Conservation (phyloP, 1,284 basidiomycete species). For the Hemileia vastatrix region DNA sequence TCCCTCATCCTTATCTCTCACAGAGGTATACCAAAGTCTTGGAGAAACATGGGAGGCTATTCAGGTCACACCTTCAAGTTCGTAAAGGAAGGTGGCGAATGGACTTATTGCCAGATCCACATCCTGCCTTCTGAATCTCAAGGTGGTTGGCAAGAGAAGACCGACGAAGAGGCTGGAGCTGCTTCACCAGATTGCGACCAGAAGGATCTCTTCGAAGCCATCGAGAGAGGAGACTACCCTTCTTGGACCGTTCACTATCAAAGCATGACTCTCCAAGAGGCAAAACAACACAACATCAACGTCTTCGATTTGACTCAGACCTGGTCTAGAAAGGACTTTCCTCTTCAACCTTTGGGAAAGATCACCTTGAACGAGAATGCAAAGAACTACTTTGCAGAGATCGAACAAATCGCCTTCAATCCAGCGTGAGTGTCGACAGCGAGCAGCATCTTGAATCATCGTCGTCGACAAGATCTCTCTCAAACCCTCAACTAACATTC, state of each 20-base stretch:
- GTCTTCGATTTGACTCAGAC: slow-evolving; percentile 79
- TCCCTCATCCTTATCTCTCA: too few relatives aligned
- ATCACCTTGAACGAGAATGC: slow-evolving; percentile 76
- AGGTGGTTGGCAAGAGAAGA: slow-evolving; percentile 29
- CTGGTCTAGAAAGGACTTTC: slow-evolving; percentile 68
- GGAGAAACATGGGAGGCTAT: slow-evolving; percentile 57
- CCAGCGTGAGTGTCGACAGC: slow-evolving; percentile 58
- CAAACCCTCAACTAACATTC: not conserved
- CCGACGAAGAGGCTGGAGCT: not conserved
- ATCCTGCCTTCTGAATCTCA: slow-evolving; percentile 48
- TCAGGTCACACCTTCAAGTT: slow-evolving; percentile 88
- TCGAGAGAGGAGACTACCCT: slow-evolving; percentile 66
- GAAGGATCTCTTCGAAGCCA: slow-evolving; percentile 64
- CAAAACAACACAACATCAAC: slow-evolving; percentile 76
- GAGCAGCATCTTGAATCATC: too few relatives aligned
- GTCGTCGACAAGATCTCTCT: not conserved
- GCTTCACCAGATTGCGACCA: slow-evolving; percentile 44
- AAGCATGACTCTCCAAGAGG: slow-evolving; percentile 80
- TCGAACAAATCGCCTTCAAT: slow-evolving; percentile 61
- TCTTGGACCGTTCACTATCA: slow-evolving; percentile 68
- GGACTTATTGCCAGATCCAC: slow-evolving; percentile 43
- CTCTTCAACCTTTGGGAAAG: slow-evolving; percentile 74
- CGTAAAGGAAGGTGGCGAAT: slow-evolving; percentile 68
- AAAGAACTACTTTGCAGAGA: slow-evolving; percentile 62
- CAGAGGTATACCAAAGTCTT: slow-evolving; percentile 25